A percentile compares a stretch with the other conserved stretches of the same genome.
phyloP scores from a whole-genome alignment of 2,329 filamentous ascomycete species.

The Periconia sp. region DNA sequence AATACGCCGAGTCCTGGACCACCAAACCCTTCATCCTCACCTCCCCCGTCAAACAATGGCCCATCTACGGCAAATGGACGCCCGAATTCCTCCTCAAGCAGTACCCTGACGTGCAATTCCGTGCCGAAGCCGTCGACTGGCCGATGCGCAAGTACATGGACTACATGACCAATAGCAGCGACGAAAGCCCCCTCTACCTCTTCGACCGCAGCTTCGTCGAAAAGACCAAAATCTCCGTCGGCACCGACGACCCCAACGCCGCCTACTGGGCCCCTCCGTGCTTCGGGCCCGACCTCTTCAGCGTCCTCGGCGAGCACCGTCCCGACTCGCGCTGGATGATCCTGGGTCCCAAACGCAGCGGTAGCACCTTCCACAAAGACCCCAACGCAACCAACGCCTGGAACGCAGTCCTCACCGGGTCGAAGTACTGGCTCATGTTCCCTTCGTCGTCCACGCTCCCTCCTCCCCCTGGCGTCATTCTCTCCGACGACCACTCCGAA shows the following conservation, averaged over 20 bases:
- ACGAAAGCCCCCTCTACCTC: slow-evolving; percentile 90
- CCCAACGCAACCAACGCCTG: slow-evolving; percentile 77
- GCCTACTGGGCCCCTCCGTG: slow-evolving; percentile 79
- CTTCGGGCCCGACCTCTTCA: slow-evolving; percentile 86
- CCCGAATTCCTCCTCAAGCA: slow-evolving; percentile 65
- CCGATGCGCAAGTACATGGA: slow-evolving; percentile 74
- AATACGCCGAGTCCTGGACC: slow-evolving; percentile 77
- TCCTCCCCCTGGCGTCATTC: slow-evolving; percentile 83
- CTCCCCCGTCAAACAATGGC: slow-evolving; percentile 78
- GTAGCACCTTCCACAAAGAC: slow-evolving; percentile 92
- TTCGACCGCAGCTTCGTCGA: slow-evolving; percentile 86
- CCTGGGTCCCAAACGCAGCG: slow-evolving; percentile 81
- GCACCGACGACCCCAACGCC: slow-evolving; percentile 52
- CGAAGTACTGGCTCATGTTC: slow-evolving; percentile 99
- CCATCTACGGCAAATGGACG: slow-evolving; percentile 73
- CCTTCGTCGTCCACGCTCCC: slow-evolving; percentile 65
- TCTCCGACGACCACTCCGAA: slow-evolving; percentile 86
- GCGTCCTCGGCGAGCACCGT: slow-evolving; percentile 72
- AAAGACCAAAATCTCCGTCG: slow-evolving; percentile 76
- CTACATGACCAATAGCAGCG: slow-evolving; percentile 77
- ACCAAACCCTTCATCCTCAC: slow-evolving; percentile 85
- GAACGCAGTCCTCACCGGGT: slow-evolving; percentile 88
- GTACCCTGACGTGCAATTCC: slow-evolving; percentile 71
- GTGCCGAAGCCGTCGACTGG: slow-evolving; percentile 95
- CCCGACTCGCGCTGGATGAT: slow-evolving; percentile 94